Base-by-base conservation (phyloP, 1,284 basidiomycete genomes). In the Farysia itapuensis region DNA sequence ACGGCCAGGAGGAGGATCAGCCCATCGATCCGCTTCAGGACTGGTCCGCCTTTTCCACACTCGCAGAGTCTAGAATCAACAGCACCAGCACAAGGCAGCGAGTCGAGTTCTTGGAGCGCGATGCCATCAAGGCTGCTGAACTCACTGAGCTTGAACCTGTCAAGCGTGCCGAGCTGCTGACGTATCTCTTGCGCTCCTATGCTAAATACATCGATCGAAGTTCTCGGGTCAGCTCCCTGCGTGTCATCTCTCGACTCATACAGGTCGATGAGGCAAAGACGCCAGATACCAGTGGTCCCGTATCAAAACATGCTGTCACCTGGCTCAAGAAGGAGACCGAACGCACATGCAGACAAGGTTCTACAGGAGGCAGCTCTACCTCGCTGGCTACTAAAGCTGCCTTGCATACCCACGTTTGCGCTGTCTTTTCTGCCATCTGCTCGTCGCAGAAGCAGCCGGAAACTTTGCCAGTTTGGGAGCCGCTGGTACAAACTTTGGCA, bases 401-500 rank as follows among this genome's bases (percentile, higher is more conserved):
- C 15, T 81, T 91, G 5, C 79, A 89, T 25, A 84, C 81, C 59
- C 91, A 89, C 87, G 79, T 83, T 6, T 86, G 85, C 67, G 81
- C 81, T 12, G 75, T 89, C 30, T 88, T 87, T 68, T 56, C 58
- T 13, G 40, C 47, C 15, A 18, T 61, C 47, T 84, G 84, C 60
- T 79, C 81, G 2, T 78, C 79, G 14, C 18, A 24, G 12, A 43
- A 41, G 22, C 15, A 38, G 7, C 31, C 20, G 9, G 18, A 32
- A 24, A 22, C 43, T 4, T 44, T 50, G 11, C 39, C 58, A 3
- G 39, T 47, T 29, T 64, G 54, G 44, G 41, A 46, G 1, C 32
- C 58, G 6, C 59, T 67, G 14, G 46, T 64, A 9, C 57, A 61
- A 8, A 26, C 56, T 9, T 44, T 70, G 19, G 70, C 70, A 22